A percentile compares a stretch with the other conserved stretches of the same genome.
Conservation (phyloP, 495 filamentous ascomycete genomes). For the Clohesyomyces aquaticus region DNA sequence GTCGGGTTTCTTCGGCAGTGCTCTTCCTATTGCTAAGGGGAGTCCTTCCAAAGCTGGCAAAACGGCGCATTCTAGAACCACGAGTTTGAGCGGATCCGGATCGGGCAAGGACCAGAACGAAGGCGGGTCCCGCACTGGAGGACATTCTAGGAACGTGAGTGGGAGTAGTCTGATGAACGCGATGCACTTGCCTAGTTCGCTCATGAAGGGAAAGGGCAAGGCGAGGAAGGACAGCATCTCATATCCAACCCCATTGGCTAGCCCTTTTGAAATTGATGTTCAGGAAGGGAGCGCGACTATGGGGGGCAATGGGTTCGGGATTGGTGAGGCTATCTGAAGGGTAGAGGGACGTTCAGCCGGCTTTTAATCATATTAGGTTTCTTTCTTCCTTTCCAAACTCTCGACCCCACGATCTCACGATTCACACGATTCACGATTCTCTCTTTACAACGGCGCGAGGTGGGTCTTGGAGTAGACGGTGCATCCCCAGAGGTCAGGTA, state of each 20-base stretch:
- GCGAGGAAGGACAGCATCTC: constrained; percentile 35
- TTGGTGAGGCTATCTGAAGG: constrained; percentile 34
- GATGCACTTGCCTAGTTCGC: constrained; percentile 14
- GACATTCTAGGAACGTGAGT: constrained; percentile 26
- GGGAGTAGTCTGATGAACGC: constrained; percentile 22
- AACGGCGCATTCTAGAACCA: constrained; percentile 7
- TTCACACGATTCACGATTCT: neutral
- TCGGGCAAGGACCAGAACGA: neutral
- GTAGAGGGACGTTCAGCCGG: neutral
- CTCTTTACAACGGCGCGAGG: neutral
- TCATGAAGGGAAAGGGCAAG: constrained; percentile 38
- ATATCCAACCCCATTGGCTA: constrained; percentile 22
- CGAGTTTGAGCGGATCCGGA: neutral
- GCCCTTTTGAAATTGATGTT: constrained; percentile 33
- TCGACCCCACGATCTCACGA: neutral
- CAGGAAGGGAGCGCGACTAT: no score
- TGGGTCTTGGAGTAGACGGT: neutral
- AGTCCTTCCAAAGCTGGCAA: neutral
- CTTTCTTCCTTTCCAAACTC: neutral
- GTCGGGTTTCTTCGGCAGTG: constrained; percentile 9
- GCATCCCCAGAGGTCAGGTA: neutral
- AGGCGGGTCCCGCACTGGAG: neutral
- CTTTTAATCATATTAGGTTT: neutral
- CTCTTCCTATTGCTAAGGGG: constrained; percentile 11
- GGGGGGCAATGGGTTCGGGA: constrained; percentile 6